Base-by-base conservation (phyloP, 2,329 filamentous ascomycete genomes). In the Fusarium mexicanum region DNA sequence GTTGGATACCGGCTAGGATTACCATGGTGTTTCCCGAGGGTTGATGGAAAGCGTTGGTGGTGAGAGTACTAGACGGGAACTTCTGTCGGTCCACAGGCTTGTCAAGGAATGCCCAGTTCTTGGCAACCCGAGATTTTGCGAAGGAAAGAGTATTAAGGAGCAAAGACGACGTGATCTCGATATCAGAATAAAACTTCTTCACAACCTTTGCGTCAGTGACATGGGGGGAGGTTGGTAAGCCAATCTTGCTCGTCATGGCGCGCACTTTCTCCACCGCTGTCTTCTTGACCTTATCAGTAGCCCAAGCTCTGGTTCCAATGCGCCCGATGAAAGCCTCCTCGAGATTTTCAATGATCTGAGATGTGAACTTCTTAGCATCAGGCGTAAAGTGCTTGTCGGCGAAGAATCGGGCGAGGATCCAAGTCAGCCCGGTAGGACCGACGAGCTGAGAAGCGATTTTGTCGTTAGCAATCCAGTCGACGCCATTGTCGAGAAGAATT, bases 371-470 rank as follows among this genome's bases (percentile, higher is more conserved):
- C 79, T 93, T 92, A 1, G 91, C 90, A 31, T 90, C 87, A n/a
- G 90, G 86, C 1, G 91, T 90, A 76, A 93, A 94, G 4, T 91
- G 87, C 53, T 89, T 89, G 70, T 93, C 88, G 3, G 93, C 86
- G 74, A 91, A 94, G 82, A 94, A 93, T 37, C 91, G 88, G 78
- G 90, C 91, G 22, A 93, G 82, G 54, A 92, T 91, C 91, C 91
- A 93, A 16, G 88, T 88, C 20, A 93, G 80, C 11, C 87, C 87
- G 22, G 55, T 50, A 8, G 63, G 50, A 12, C 66, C 59, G 5
- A 13, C n/a, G 1, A 2, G 1, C 8, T 18, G 14, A 5, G 22
- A 7, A 22, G n/a, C 24, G 20, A 10, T 4, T 3, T 55, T 29
- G 26, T 60, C 46, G 1, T 10, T 18, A 4, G 38, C 12, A 12